Evolutionary conservation across 2,329 filamentous ascomycete genomes (phyloP), one percentile per base, ranked within the genome.

Genomic region (Penicillium sp.): DNA sequence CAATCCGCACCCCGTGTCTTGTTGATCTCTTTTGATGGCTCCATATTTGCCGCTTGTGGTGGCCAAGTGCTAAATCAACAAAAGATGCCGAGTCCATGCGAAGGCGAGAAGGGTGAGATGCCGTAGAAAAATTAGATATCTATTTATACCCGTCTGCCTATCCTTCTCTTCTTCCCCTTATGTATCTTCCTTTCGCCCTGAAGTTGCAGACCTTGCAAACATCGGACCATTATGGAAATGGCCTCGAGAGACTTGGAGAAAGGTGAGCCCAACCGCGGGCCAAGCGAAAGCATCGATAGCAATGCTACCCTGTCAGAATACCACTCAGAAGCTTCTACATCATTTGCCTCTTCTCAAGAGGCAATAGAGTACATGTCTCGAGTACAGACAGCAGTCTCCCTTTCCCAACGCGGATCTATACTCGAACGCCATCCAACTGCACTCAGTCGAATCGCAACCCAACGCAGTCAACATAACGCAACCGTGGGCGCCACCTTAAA

Each of bases 361-460:
- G 51, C 42, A 24, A 32, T 43, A 31, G 49, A 51, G n/a, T 52
- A 49, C 44, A 59, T 69, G 45, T 63, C 62, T 16, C 58, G 60
- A 35, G 60, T 64, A 8, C 62, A 65, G 40, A 70, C 69, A 3
- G 58, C 51, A n/a, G 52, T 60, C 16, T 57, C 55, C n/a, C 54
- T 60, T 20, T 57, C 55, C n/a, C 54, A 53, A 14, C 55, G 45
- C 29, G 47, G 40, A 9, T 24, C 40, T 43, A 64, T 63, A 31
- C 53, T 71, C 24, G 69, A 70, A 51, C 58, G 64, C 36, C 63
- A 71, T 54, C 62, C 63, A 5, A 70, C 68, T 24, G 64, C 66
- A 9, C 52, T 71, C 24, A 69, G 67, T 55, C 67, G 69, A 26
- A 70, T 70, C 34, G 67, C 66, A 39, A 71, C 68, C 8, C 67